Conservation (phyloP, 1,284 basidiomycete species). For the Moniliophthora roreri region DNA sequence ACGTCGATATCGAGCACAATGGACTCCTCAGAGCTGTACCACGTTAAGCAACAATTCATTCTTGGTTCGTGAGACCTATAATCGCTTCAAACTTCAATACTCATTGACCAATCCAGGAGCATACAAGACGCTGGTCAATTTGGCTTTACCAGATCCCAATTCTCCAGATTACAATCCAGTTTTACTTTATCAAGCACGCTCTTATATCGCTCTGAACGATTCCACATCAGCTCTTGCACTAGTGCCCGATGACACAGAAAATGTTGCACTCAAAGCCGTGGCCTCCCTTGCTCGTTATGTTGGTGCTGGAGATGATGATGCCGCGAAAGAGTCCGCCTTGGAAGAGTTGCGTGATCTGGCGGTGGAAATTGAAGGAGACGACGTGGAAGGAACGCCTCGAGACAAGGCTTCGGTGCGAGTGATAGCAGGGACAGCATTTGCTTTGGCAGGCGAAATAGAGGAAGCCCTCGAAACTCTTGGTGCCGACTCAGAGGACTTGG, state of each 20-base stretch:
- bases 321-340: conserved; percentile 60
- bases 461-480: conserved; percentile 89
- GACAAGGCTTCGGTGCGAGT: conserved; percentile 75
- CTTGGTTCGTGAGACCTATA: conserved; percentile 50
- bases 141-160: conserved; percentile 56
- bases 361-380: conserved; percentile 83
- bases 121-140: conserved; percentile 57
- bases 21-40: conserved; percentile 83
- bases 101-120: conserved; percentile 46
- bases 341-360: conserved; percentile 85
- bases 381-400: conserved; percentile 57
- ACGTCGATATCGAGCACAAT: conserved; percentile 33
- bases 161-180: conserved; percentile 65
- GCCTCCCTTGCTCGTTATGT: conserved; percentile 71
- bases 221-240: conserved; percentile 54
- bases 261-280: conserved; percentile 71
- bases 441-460: conserved; percentile 80
- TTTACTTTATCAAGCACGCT: conserved; percentile 81
- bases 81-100: neutral
- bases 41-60: conserved; percentile 83
- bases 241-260: conserved; percentile 58
- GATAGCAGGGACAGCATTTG: conserved; percentile 83
- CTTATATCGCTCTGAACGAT: conserved; percentile 76
- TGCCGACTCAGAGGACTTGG: conserved; percentile 73
- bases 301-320: conserved; percentile 41